Base-by-base conservation (phyloP, 768 basidiomycete genomes). In the Boletus sp. region DNA sequence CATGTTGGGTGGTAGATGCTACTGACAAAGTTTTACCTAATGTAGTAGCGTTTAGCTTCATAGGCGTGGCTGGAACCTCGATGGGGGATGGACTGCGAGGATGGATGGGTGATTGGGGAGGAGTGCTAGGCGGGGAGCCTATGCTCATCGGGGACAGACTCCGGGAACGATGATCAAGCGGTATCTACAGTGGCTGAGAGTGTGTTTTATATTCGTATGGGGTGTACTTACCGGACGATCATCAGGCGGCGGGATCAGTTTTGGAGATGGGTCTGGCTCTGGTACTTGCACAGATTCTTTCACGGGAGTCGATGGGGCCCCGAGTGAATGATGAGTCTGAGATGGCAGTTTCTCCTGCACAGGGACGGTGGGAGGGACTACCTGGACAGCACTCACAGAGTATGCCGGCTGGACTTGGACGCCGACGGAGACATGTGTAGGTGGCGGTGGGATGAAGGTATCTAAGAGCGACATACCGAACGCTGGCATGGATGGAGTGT, bases 111-210 rank as follows among this genome's bases (percentile, higher is more conserved):
- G 67, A 59, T 32, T 59, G 68, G 41, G 69, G 56, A 34, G 75
- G 74, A 10, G 74, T 75, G 55, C 72, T 75, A 17, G 71, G 58
- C 7, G 75, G 65, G 7, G 82, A 82, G 58, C 79, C 82, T 40
- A 85, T 73, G 51, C 84, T 85, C 82, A 83, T 84, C 1, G 82
- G 83, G 45, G 82, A 82, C 43, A 82, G 70, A 67, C 79, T 85
- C 53, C 80, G 71, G 17, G 77, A 75, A 48, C 53, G 69, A 49
- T 67, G 70, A 39, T 60, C 60, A 45, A 48, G 49, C 40, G 54
- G 57, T 71, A 60, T 72, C 71, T 65, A 66, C 64, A 50, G 38
- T 30, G 51, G n/a, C 67, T 71, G 64, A 72, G 70, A 61, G 34
- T 2, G 42, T 5, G 51, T 33, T 40, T 14, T 43, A 41, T 30